Evolutionary conservation across 2,329 filamentous ascomycete species (phyloP), one percentile per base, ranked within the genome.

Genomic region (Alternaria sp.): DNA sequence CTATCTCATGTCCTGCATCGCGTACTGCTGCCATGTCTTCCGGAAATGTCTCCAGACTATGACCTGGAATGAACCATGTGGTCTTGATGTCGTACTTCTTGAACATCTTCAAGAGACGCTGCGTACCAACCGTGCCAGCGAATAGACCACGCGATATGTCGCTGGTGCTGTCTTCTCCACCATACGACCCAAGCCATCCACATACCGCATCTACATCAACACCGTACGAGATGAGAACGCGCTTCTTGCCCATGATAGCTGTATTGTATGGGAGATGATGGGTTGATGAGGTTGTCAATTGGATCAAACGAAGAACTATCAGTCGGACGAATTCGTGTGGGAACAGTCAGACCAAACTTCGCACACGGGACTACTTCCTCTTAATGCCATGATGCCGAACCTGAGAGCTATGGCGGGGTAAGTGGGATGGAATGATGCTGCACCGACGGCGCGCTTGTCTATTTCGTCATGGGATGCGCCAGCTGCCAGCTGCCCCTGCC

Each of bases 121-220:
- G 84, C 0, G 87, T 88, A 44, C 91, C 91, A 36, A 91, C 81
- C 0, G 90, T 91, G 15, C 91, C 90, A 2, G 91, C 91, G 69
- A 88, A 93, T 30, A 91, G 79, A 61, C 86, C 89, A 82, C 90
- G 83, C 73, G 87, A 90, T 66, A 93, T 93, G 70, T 93, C 91
- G 72, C 85, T 91, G 2, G 86, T 88, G 21, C 86, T 89, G 72
- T 93, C 90, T 75, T 92, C 86, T 45, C 91, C 90, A 11, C 89
- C 89, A 69, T 93, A 93, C 0, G 87, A 90, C 0, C 91, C 91
- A 1, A 93, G 82, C 91, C 91, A 93, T 12, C 91, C 90, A 1
- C 90, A 87, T 1, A 75, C 73, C 17, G 74, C 90, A 69, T 93
- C 90, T 26, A 93, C 89, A 67, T 93, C 90, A n/a, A 93, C 88